Conservation (phyloP, 2,329 filamentous ascomycete genomes). For the Colletotrichum agaves region DNA sequence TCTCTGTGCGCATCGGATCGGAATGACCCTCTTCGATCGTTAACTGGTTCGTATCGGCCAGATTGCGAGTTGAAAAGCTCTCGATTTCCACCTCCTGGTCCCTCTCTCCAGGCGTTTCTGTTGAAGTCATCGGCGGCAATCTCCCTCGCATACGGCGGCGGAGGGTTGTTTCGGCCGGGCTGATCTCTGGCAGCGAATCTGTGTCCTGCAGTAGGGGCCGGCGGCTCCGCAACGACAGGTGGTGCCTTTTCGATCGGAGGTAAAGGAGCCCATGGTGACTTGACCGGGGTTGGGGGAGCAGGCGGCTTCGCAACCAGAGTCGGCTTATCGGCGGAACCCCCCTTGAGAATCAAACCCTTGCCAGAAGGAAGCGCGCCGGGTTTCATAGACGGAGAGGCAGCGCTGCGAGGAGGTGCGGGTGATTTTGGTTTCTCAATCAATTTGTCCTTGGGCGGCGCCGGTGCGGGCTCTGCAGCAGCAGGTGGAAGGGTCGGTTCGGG, state of each 20-base stretch:
- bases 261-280: slow-evolving; percentile 91
- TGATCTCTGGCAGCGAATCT: slow-evolving; percentile 30
- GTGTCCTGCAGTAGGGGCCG: slow-evolving; percentile 46
- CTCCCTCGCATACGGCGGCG: slow-evolving; percentile 73
- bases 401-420: slow-evolving; percentile 47
- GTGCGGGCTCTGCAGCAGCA: slow-evolving; percentile 43
- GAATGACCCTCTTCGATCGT: slow-evolving; percentile 77
- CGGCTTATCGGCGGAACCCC: slow-evolving; percentile 73
- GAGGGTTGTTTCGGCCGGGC: slow-evolving; percentile 63
- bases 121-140: slow-evolving; percentile 96
- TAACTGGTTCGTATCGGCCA: slow-evolving; percentile 89
- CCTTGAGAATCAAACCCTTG: slow-evolving; percentile 74
- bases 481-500: slow-evolving; percentile 43
- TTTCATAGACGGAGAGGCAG: slow-evolving; percentile 55
- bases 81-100: slow-evolving; percentile 68
- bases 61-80: slow-evolving; percentile 97
- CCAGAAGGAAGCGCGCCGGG: slow-evolving; percentile 61
- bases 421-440: slow-evolving; percentile 57
- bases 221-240: slow-evolving; percentile 71
- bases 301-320: slow-evolving; percentile 79
- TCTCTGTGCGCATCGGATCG: slow-evolving; percentile 75
- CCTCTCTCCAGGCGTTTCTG: slow-evolving; percentile 82
- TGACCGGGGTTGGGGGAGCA: slow-evolving; percentile 74
- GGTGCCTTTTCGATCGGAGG: slow-evolving; percentile 87
- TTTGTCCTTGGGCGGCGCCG: slow-evolving; percentile 44